phyloP scores from a whole-genome alignment of 352 stramenopile genomes.

The Pythium brachiatum region DNA sequence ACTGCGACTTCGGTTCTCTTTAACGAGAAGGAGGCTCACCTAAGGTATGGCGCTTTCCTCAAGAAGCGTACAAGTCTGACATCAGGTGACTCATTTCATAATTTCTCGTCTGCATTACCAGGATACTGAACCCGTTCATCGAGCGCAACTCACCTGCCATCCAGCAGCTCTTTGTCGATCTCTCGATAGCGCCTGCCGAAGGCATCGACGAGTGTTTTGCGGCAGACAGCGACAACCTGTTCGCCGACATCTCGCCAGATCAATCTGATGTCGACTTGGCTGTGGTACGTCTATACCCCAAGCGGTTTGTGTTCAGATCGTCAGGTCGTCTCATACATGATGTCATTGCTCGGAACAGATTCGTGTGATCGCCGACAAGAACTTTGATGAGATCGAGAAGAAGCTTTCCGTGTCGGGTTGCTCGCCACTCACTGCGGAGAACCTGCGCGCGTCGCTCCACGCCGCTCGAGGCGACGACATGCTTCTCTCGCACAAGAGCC shows the following conservation, averaged over 20 bases:
- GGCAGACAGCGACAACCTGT: conserved; percentile 68
- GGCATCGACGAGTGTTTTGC: conserved; percentile 81
- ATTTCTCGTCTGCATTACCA: conserved; percentile 15
- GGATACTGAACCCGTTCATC: conserved; percentile 87
- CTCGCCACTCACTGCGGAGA: conserved; percentile 37
- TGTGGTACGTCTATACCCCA: conserved; percentile 32
- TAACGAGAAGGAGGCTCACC: conserved; percentile 76
- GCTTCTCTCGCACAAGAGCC: conserved; percentile 42
- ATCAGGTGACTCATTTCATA: neutral
- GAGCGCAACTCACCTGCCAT: conserved; percentile 76
- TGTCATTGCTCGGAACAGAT: conserved; percentile 34
- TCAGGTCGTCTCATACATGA: neutral
- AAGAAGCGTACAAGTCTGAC: neutral
- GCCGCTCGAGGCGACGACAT: conserved; percentile 16
- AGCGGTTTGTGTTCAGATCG: too few relatives aligned
- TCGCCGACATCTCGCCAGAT: conserved; percentile 50
- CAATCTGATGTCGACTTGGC: conserved; percentile 60
- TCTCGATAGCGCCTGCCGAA: conserved; percentile 56
- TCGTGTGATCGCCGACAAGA: conserved; percentile 64
- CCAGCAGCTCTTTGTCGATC: conserved; percentile 70
- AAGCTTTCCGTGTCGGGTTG: conserved; percentile 50
- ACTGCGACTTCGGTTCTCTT: conserved; percentile 85
- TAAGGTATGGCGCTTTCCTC: conserved; percentile 40
- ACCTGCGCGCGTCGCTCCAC: conserved; percentile 48
- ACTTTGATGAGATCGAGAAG: conserved; percentile 68